phyloP scores from a whole-genome alignment of 768 basidiomycete species.

The Piloderma croceum region DNA sequence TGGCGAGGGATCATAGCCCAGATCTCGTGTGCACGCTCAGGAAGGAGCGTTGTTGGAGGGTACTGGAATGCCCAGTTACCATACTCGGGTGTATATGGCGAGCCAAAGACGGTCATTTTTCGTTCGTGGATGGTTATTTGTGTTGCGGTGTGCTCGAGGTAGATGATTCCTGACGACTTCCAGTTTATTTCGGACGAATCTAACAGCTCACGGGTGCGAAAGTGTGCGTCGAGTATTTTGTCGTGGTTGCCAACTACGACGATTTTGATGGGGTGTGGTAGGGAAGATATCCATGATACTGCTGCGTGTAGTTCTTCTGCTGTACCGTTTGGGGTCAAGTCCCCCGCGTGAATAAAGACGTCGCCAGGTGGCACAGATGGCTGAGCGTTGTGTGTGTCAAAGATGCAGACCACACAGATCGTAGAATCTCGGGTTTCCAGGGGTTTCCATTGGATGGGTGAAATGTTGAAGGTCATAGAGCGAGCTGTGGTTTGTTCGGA shows the following conservation, averaged over 20 bases:
- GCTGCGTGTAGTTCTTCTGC: slow-evolving; percentile 23
- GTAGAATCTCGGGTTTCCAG: no score
- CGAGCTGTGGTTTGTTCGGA: no score
- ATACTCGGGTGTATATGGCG: slow-evolving; percentile 33
- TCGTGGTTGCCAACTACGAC: slow-evolving; percentile 44
- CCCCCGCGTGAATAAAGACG: slow-evolving; percentile 37
- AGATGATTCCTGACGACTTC: slow-evolving; percentile 29
- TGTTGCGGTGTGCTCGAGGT: slow-evolving; percentile 31
- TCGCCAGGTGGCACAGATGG: slow-evolving; percentile 26
- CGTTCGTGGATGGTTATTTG: slow-evolving; percentile 26
- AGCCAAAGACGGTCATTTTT: slow-evolving; percentile 31
- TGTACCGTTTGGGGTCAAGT: slow-evolving; percentile 34
- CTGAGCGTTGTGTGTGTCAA: slow-evolving; percentile 36
- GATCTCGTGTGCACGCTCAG: slow-evolving; percentile 6
- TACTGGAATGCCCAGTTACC: slow-evolving; percentile 35
- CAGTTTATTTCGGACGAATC: no score
- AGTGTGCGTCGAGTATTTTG: slow-evolving; percentile 16
- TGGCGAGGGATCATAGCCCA: slow-evolving; percentile 26
- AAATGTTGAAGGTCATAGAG: no score
- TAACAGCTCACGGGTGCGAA: slow-evolving; percentile 9
- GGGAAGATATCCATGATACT: slow-evolving; percentile 26
- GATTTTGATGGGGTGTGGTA: slow-evolving; percentile 35
- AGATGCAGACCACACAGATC: slow-evolving; percentile 35
- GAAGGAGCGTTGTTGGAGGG: slow-evolving; percentile 14
- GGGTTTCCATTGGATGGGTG: no score